Evolutionary conservation across 306 rosid genomes (phyloP).

Genomic region (Echinosophora koreensis): DNA sequence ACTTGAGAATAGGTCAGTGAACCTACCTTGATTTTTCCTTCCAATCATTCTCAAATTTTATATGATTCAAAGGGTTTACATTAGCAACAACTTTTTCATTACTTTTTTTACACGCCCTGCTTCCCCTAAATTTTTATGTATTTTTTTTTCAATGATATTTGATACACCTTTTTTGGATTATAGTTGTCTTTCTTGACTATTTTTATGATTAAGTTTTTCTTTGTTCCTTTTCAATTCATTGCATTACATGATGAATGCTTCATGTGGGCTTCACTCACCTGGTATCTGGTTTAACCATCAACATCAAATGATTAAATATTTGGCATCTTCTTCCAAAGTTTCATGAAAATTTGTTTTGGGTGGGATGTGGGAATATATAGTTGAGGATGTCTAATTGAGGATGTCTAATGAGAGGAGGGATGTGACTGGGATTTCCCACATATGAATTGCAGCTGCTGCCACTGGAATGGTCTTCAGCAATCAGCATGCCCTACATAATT

Average conservation of each 20-base stretch:
- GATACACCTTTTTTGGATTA: too few species aligned
- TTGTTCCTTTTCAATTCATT: too few species aligned
- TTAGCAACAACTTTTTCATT: too few species aligned
- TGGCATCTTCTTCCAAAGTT: neutral
- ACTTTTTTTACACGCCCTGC: too few species aligned
- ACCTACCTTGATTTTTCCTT: too few species aligned
- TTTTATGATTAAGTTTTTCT: too few species aligned
- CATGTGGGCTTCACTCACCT: neutral
- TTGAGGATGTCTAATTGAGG: constrained; percentile 8
- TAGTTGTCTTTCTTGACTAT: too few species aligned
- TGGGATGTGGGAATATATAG: neutral
- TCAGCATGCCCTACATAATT: constrained; percentile 1
- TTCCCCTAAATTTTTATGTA: too few species aligned
- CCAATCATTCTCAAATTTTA: too few species aligned
- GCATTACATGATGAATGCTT: neutral
- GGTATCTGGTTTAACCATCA: constrained; percentile 11
- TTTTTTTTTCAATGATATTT: too few species aligned
- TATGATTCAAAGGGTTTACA: too few species aligned
- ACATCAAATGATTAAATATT: neutral
- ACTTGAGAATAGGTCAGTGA: too few species aligned
- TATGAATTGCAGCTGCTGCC: neutral
- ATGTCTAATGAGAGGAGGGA: constrained; percentile 5
- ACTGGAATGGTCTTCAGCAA: constrained; percentile 24
- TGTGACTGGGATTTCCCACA: neutral
- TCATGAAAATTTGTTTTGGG: constrained; percentile 7